Evolutionary conservation across 2,329 filamentous ascomycete species (phyloP).

Genomic region (Colletotrichum orbiculare): DNA sequence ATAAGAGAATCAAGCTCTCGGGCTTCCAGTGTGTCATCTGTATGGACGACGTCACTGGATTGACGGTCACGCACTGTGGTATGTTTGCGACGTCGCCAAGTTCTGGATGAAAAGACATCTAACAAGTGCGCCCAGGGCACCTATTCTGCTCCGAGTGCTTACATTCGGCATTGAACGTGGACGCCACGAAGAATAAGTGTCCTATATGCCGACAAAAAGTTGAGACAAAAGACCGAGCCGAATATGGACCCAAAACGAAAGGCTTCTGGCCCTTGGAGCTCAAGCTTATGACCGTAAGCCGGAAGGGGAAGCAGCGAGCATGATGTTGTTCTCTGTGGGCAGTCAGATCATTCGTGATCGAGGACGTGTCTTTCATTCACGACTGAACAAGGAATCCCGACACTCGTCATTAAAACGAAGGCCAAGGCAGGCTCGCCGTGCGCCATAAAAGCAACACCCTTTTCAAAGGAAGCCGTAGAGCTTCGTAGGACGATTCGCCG

Average conservation of each 20-base stretch:
- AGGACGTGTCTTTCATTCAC: no score
- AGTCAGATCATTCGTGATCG: no score
- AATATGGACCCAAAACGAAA: conserved; percentile 58
- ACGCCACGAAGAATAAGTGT: conserved; percentile 66
- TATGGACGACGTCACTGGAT: conserved; percentile 68
- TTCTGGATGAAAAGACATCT: not conserved
- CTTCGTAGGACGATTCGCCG: not conserved
- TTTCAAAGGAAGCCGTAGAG: no score
- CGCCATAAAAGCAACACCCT: no score
- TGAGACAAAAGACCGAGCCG: conserved; percentile 56
- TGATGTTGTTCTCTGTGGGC: not conserved
- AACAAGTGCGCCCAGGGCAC: conserved; percentile 59
- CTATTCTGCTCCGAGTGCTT: conserved; percentile 73
- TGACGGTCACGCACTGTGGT: conserved; percentile 76
- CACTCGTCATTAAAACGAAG: no score
- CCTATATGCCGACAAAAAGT: conserved; percentile 73
- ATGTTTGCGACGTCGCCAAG: conserved; percentile 45
- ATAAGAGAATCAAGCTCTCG: conserved; percentile 63
- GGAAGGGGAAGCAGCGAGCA: conserved; percentile 58
- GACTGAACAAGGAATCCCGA: no score
- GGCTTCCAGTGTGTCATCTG: conserved; percentile 75
- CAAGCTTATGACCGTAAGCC: conserved; percentile 69
- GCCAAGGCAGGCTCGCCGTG: no score
- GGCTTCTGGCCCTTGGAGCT: conserved; percentile 70
- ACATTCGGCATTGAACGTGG: conserved; percentile 68